phyloP scores from a whole-genome alignment of 805 yeast genomes.

The Candida odintsovae region DNA sequence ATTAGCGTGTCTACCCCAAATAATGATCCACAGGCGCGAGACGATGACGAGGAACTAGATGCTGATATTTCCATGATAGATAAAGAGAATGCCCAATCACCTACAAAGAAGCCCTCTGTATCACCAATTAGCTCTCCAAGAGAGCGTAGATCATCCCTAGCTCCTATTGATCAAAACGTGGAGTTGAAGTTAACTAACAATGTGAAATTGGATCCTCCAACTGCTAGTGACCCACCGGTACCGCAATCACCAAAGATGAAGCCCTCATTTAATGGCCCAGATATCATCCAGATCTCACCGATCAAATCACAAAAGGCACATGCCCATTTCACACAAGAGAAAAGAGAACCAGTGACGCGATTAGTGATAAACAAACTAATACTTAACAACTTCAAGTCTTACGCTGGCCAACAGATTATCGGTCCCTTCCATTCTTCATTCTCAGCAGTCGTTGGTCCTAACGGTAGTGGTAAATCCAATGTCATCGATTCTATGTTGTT shows the following conservation, averaged over 20 bases:
- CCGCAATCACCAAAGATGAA: constrained; percentile 31
- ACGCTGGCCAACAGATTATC: constrained; percentile 86
- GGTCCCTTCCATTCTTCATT: constrained; percentile 95
- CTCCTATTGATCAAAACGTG: constrained; percentile 19
- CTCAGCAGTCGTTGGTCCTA: constrained; percentile 97
- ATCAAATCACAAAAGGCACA: constrained; percentile 29
- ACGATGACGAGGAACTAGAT: constrained; percentile 4
- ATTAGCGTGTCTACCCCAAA: background rate
- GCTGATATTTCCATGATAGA: constrained; percentile 9
- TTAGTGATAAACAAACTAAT: constrained; percentile 71
- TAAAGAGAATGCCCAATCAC: constrained; percentile 23
- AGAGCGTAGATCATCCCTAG: constrained; percentile 15
- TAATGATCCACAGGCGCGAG: background rate
- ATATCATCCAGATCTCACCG: constrained; percentile 36
- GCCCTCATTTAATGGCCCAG: constrained; percentile 31
- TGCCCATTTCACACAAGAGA: constrained; percentile 22
- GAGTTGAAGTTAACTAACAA: constrained; percentile 8
- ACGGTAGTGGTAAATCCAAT: constrained; percentile 97
- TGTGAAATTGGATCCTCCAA: constrained; percentile 17
- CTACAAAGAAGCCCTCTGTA: constrained; percentile 15
- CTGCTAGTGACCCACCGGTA: constrained; percentile 2
- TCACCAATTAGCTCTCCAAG: constrained; percentile 22
- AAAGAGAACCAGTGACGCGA: constrained; percentile 40
- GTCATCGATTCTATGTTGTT: constrained; percentile 94
- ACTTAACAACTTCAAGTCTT: constrained; percentile 85